Percentiles rank a stretch among this genome's conserved stretches.
phyloP scores from a whole-genome alignment of 2,329 filamentous ascomycete species.

The Xylaria sp. region DNA sequence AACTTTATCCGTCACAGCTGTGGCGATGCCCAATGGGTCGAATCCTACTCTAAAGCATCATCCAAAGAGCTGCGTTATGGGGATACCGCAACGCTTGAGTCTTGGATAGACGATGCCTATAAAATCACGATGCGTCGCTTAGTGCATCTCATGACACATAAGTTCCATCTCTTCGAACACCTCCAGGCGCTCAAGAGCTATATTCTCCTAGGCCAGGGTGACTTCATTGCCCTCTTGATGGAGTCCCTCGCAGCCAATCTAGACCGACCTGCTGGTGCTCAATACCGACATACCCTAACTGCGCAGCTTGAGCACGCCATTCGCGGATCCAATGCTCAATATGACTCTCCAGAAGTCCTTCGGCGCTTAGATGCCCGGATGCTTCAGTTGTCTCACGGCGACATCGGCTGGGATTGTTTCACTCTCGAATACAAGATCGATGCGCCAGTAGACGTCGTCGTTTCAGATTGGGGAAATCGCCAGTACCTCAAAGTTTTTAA shows the following conservation, averaged over 20 bases:
- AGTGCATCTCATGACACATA: constrained; percentile 91
- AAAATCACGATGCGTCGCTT: constrained; percentile 97
- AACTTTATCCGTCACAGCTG: constrained; percentile 99
- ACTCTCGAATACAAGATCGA: constrained; percentile 99
- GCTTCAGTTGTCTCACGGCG: constrained; percentile 94
- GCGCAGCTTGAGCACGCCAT: constrained; percentile 99
- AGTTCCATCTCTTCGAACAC: constrained; percentile 95
- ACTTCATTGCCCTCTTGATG: constrained; percentile 97
- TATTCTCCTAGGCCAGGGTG: constrained; percentile 91
- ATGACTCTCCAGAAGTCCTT: constrained; percentile 90
- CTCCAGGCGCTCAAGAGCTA: constrained; percentile 93
- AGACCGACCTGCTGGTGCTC: constrained; percentile 93
- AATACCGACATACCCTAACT: constrained; percentile 95
- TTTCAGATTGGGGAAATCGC: constrained; percentile 93
- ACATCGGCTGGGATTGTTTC: constrained; percentile 99
- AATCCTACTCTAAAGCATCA: constrained; percentile 90
- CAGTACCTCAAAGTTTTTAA: constrained; percentile 99
- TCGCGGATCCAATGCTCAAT: constrained; percentile 95
- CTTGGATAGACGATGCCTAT: constrained; percentile 96
- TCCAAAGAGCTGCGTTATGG: constrained; percentile 93
- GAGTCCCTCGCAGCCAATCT: constrained; percentile 93
- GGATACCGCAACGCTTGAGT: constrained; percentile 89
- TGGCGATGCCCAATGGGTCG: constrained; percentile 93
- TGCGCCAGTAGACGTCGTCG: constrained; percentile 94
- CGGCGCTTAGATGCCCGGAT: constrained; percentile 95